Base-by-base conservation (phyloP, 805 yeast species). In the Trichomonascus vanleenenianus region DNA sequence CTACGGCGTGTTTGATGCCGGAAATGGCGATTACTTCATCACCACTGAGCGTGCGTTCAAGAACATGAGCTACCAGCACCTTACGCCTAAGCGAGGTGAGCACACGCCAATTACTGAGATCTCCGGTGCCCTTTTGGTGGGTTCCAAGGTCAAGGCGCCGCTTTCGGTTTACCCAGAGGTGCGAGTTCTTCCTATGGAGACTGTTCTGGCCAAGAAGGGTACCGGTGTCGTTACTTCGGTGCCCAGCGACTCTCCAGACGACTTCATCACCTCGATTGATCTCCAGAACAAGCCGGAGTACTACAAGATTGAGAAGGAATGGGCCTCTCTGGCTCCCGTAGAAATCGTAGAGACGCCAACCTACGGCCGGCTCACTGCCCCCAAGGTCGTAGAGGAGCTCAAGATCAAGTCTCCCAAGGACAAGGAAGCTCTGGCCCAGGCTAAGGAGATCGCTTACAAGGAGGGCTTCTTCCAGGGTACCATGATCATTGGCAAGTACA, bases 221-320 rank as follows among this genome's bases (percentile, higher is more conserved):
- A 93, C 97, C 39, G 98, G 97, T 73, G 97, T 93, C 39, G 98
- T 93, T 48, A 91, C 97, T 4, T 93, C 96, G 73, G 97, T 89
- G 52, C 98, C 97, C 51, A 83, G 96, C n/a, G 96, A 89, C 67
- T 89, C 97, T 47, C 97, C 98, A 50, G 98, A 93, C 71, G 98
- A 93, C 72, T 93, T 60, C 62, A 81, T 91, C 67, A 93, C 96
- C 49, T 76, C 83, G 41, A 74, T 73, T 58, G 98, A 93, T 56
- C 76, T 93, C 57, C 75, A 75, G 57, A 80, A 86, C 72, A 91
- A 91, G 71, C 84, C 97, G 30, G 97, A 87, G 59, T 91, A 80
- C 66, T 89, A 91, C 65, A 77, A 80, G 45, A 85, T 91, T 60
- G 74, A 89, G 50, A 74, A 79, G 57, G 88, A 81, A 50, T 93